A percentile compares a stretch with the other conserved stretches of the same genome.
Conservation (phyloP, 2,329 filamentous ascomycete species). For the Davidsoniella australis region DNA sequence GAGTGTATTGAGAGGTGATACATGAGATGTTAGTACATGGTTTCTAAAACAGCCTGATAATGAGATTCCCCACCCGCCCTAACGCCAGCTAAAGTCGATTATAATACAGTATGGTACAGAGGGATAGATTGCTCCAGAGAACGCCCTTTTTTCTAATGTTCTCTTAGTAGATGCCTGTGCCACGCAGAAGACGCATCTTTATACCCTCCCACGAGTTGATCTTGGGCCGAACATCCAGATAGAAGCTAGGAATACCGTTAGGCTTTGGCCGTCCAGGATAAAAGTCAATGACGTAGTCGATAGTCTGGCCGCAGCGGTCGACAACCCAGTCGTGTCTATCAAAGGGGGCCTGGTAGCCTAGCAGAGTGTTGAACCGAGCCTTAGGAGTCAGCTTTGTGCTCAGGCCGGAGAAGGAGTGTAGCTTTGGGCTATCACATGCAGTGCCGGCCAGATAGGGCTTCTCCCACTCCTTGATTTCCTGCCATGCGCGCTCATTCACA, state of each 20-base stretch:
- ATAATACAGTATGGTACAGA: conserved; percentile 15
- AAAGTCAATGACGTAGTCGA: conserved; percentile 98
- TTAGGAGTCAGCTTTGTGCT: conserved; percentile 57
- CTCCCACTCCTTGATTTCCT: conserved; percentile 84
- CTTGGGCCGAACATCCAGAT: conserved; percentile 51
- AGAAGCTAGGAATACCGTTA: conserved; percentile 37
- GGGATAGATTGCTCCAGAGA: conserved; percentile 10
- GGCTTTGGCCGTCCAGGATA: conserved; percentile 51
- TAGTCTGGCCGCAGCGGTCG: conserved; percentile 65
- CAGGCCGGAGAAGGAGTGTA: conserved; percentile 70
- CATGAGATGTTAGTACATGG: no score
- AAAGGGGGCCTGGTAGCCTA: conserved; percentile 86
- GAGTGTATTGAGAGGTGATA: no score
- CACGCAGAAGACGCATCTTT: conserved; percentile 43
- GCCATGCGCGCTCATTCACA: conserved; percentile 92
- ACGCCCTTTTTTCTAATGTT: neutral
- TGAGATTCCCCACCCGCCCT: neutral
- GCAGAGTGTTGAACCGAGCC: conserved; percentile 62
- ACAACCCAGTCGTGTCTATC: conserved; percentile 96
- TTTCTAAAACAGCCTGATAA: no score
- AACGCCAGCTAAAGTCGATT: conserved; percentile 1
- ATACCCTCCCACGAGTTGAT: conserved; percentile 50
- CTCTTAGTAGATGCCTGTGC: conserved; percentile 30
- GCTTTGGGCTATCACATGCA: conserved; percentile 54
- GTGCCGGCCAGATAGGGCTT: conserved; percentile 37